These are phyloP conservation scores for Trametes hirsuta DNA, from an alignment of 1,284 basidiomycete species.

Conservation along the genomic window DNA sequence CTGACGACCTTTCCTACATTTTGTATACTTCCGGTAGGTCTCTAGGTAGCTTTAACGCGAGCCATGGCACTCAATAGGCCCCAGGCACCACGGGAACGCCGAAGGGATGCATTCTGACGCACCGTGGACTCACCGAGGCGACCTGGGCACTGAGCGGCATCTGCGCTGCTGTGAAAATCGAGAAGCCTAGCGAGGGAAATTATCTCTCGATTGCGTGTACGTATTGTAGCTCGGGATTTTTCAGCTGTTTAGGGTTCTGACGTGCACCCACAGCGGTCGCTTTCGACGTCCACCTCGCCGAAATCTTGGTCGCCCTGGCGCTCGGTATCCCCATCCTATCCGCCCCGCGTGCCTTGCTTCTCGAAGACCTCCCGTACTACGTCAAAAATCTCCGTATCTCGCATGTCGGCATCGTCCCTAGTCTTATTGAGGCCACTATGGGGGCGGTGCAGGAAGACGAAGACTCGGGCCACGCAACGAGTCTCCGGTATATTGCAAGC, in stretches of 20 bases:
- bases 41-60: not conserved
- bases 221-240: conserved; percentile 15
- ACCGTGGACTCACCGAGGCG: conserved; percentile 47
- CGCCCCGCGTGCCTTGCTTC: conserved; percentile 47
- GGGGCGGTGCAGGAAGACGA: conserved; percentile 39
- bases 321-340: conserved; percentile 50
- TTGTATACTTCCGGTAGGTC: conserved; percentile 54
- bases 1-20: conserved; percentile 48
- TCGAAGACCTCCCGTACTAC: conserved; percentile 50
- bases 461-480: conserved; percentile 31
- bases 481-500: conserved; percentile 50
- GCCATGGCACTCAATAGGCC: not conserved
- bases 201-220: conserved; percentile 50
- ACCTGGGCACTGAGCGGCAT: conserved; percentile 45
- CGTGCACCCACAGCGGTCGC: conserved; percentile 33
- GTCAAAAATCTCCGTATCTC: conserved; percentile 49
- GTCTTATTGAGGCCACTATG: conserved; percentile 57
- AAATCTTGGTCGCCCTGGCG: conserved; percentile 47
- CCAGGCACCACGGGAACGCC: conserved; percentile 59
- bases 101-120: conserved; percentile 58
- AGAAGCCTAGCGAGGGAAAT: conserved; percentile 40
- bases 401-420: conserved; percentile 57
- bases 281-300: conserved; percentile 56
- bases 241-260: conserved; percentile 33
- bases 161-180: conserved; percentile 41